These are phyloP conservation scores for Nidularia pulvinata DNA, from an alignment of 768 basidiomycete species.

Conservation along the genomic window DNA sequence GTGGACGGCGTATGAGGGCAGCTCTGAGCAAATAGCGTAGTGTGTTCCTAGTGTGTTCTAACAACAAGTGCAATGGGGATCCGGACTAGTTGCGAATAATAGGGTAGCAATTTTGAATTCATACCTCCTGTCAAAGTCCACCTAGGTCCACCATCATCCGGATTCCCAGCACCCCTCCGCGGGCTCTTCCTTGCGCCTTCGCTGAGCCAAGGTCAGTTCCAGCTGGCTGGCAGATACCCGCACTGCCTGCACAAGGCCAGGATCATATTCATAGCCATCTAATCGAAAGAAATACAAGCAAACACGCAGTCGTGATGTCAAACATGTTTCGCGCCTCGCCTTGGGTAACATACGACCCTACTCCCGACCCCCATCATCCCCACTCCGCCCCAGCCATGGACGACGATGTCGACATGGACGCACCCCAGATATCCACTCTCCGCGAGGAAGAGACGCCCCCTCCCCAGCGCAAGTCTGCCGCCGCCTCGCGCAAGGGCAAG, in stretches of 20 bases:
- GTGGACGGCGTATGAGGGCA: slow-evolving; percentile 64
- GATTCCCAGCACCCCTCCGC: too few relatives aligned
- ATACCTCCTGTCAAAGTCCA: too few relatives aligned
- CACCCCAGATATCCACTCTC: slow-evolving; percentile 81
- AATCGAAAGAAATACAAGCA: slow-evolving; percentile 28
- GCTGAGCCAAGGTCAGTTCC: too few relatives aligned
- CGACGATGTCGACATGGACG: slow-evolving; percentile 67
- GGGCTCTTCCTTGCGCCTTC: too few relatives aligned
- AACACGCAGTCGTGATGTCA: slow-evolving; percentile 32
- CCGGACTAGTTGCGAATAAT: too few relatives aligned
- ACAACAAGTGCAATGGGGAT: slow-evolving; percentile 1
- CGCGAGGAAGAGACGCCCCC: slow-evolving; percentile 74
- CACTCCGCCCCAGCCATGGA: slow-evolving; percentile 16
- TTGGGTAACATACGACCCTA: slow-evolving; percentile 57
- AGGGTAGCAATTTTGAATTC: too few relatives aligned
- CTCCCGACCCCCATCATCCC: slow-evolving; percentile 16
- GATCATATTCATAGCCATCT: too few relatives aligned
- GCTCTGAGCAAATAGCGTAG: slow-evolving; percentile 31
- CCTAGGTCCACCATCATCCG: too few relatives aligned
- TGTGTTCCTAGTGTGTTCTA: neutral
- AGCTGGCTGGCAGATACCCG: too few relatives aligned
- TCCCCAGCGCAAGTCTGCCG: slow-evolving; percentile 30
- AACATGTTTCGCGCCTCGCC: slow-evolving; percentile 61
- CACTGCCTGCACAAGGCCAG: too few relatives aligned
- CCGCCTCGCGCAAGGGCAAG: slow-evolving; percentile 11